Percentiles rank a stretch among this genome's conserved stretches.
Evolutionary conservation across 2,329 filamentous ascomycete genomes (phyloP).

Genomic region (Fusarium nanum): DNA sequence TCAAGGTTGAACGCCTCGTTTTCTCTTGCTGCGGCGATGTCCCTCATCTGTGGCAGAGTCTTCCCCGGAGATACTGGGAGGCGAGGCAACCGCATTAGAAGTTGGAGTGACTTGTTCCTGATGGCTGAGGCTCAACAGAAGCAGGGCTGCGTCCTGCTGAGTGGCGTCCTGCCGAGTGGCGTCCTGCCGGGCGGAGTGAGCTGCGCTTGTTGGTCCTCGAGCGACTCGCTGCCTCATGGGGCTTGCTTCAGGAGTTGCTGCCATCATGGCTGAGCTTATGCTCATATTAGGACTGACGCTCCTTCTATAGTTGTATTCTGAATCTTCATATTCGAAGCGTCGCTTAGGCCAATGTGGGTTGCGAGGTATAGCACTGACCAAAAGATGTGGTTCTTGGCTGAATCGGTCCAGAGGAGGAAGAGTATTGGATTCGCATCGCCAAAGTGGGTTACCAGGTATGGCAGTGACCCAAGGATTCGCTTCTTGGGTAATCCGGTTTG

Average conservation of each 20-base stretch:
- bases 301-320: constrained; percentile 31
- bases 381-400: not conserved
- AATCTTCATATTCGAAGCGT: constrained; percentile 38
- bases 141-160: constrained; percentile 40
- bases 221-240: constrained; percentile 18
- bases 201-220: not conserved
- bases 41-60: not conserved
- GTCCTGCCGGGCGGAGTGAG: constrained; percentile 33
- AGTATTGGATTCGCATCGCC: constrained; percentile 19
- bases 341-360: constrained; percentile 39
- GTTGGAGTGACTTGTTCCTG: constrained; percentile 10
- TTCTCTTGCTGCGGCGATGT: constrained; percentile 43
- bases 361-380: not conserved
- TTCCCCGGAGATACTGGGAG: not conserved
- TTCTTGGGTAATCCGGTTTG: constrained; percentile 31
- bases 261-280: constrained; percentile 22
- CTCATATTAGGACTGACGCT: constrained; percentile 40
- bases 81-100: not conserved
- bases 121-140: constrained; percentile 40
- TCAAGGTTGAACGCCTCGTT: constrained; percentile 34
- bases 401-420: not conserved
- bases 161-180: constrained; percentile 42
- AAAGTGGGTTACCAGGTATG: constrained; percentile 34
- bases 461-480: constrained; percentile 42
- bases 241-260: constrained; percentile 35